Base-by-base conservation (phyloP, 441 rosid species). In the Lepidium campestre region DNA sequence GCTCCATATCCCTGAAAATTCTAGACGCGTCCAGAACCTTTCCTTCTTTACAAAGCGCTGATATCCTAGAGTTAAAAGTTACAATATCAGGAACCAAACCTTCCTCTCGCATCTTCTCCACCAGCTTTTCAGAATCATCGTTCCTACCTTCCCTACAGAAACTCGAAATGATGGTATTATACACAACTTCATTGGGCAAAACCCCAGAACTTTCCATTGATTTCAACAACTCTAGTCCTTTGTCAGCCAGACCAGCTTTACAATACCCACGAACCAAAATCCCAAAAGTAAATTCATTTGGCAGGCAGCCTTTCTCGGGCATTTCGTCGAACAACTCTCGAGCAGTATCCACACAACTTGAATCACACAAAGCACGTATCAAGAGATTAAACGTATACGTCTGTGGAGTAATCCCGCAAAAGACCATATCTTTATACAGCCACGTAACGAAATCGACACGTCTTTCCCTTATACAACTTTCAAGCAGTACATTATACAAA, bases 1-100 rank as follows among this genome's bases (percentile, higher is more conserved):
- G 52, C 71, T 86, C 89, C 97, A 94, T 91, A 68, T 94, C 99
- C 41, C 96, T 84, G 71, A 91, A 94, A 72, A 94, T 91, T 65
- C 94, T 83, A 64, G 92, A 89, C 35, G 97, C 99, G 35, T 94
- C 96, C 1, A 86, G 78, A 76, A 86, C 77, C 65, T 89, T 87
- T 53, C 99, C 90, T 12, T 79, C 68, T 32, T 70, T 70, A 64
- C 92, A 87, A 67, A 94, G 96, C 69, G 89, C 96, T 0, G 97
- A 89, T 72, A 94, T 87, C 82, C 92, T 83, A 36, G 94, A 80
- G 68, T 89, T 94, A 52, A 91, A 94, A 74, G 97, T 91, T 48
- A 89, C 91, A 22, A 88, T 86, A 78, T 91, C 83, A 0, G 97
- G 97, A 73, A 72, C 54, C 77, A 94, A 69, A 34, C 94, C 96